Base-by-base conservation (phyloP, 2,329 filamentous ascomycete species). In the Tolypocladium sp. region DNA sequence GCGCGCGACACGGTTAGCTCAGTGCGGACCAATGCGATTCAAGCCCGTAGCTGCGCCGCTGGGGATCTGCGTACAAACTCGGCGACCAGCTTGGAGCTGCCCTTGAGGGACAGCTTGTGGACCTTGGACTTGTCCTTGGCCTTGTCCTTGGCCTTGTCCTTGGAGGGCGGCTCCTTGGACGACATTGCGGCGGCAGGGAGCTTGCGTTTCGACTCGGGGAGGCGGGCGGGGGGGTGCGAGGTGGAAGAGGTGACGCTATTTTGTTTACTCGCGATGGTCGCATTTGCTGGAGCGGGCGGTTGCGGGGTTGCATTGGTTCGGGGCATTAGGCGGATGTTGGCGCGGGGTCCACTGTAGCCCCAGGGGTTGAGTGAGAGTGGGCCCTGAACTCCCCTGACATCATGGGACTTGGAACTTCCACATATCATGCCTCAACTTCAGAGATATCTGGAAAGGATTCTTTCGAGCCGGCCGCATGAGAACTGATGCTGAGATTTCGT, bases 71-170 rank as follows among this genome's bases (percentile, higher is more conserved):
- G 25, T 52, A 96, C 92, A 74, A 99, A 99, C 79, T 99, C 94
- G 52, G 93, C 90, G 60, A 97, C 92, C 42, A 96, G 84, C 76
- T 93, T 95, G 44, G 91, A 85, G 66, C 78, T 84, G 76, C 89
- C 91, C 75, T 92, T 93, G 63, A 97, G 81, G 42, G 92, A 90
- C 63, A 99, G 84, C 81, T 96, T 97, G 79, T 99, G 94, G 62
- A 92, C 86, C 76, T 97, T 96, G 66, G 91, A 90, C 69, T 92
- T 92, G 69, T 87, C 83, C 73, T 85, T 86, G 56, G 80, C 76
- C 57, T 73, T 73, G 54, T 61, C 59, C 58, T 33, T 51, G 27
- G 30, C 27, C 46, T n/a, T 51, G 15, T 63, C 63, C 61, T 65
- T 70, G 4, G 68, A 64, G 8, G 64, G 46, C 38, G 56, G 41